Evolutionary conservation across 176 grass and related monocot genomes (phyloP).

Genomic region (Aegilops sharonensis): DNA sequence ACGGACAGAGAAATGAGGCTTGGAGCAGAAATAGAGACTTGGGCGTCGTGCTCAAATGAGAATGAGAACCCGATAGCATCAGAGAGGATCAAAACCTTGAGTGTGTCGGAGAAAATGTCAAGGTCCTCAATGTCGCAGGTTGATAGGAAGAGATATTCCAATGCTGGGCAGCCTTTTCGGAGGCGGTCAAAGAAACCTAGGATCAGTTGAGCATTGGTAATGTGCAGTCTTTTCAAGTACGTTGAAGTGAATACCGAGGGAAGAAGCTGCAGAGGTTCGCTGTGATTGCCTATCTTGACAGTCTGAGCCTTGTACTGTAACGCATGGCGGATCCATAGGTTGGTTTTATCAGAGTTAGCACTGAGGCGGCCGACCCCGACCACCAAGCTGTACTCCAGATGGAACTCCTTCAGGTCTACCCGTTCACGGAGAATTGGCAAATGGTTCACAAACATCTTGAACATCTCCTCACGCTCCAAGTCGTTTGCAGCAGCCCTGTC

Average conservation of each 20-base stretch:
- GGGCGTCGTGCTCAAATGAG: background rate
- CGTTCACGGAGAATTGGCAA: constrained; percentile 15
- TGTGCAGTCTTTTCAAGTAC: background rate
- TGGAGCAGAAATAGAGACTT: background rate
- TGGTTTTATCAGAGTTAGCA: background rate
- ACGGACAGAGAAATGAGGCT: background rate
- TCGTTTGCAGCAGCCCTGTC: too few species aligned
- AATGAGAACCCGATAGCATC: background rate
- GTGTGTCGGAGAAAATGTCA: background rate
- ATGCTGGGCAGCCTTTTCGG: background rate
- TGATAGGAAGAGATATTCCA: background rate
- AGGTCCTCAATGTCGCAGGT: background rate
- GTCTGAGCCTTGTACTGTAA: background rate
- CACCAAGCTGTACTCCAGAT: background rate
- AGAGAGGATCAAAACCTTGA: constrained; percentile 1
- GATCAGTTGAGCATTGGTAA: accelerated
- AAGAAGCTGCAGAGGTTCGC: accelerated
- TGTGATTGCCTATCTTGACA: background rate
- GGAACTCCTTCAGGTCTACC: background rate
- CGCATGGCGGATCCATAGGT: constrained; percentile 24
- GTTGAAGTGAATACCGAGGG: background rate
- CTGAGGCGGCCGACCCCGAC: background rate
- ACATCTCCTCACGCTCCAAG: background rate
- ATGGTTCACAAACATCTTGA: constrained; percentile 17
- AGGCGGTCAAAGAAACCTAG: background rate